Base-by-base conservation (phyloP, 192 early-diverging fungal species). In the Pilaira anomala region DNA sequence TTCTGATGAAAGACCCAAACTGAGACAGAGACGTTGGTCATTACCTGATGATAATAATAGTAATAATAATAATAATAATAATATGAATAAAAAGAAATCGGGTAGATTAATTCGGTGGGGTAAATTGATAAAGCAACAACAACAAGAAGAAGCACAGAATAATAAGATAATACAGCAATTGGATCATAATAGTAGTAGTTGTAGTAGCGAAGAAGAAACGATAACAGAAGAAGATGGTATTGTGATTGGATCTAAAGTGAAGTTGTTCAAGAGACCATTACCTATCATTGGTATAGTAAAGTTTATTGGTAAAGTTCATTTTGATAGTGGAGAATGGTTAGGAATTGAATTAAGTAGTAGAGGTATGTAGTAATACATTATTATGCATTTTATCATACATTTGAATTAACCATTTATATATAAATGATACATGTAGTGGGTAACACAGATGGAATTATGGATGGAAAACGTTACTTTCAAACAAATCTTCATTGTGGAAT, bases 401-500 rank as follows among this genome's bases (percentile, higher is more conserved):
- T 12, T 4, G 7, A 26, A 26, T 3, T 48, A 29, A 29, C 3
- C 3, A 14, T 22, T 6, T 18, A 25, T 36, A 48, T 25, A 48
- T 14, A 39, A 40, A 25, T 4, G 21, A n/a, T 50, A 29, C 11
- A 22, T 51, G 1, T 58, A 73, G 71, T 73, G 28, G 71, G 71
- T 50, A 62, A 67, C 25, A 63, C 46, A 24, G 65, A 73, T 58
- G 71, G 71, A 42, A 55, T 58, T 24, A 33, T 63, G 2, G 61
- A 73, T 29, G 65, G 65, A 0, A 50, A 62, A n/a, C 60, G 61
- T 8, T 73, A 73, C 21, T 73, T 73, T 48, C 66, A 67, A 33
- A 73, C 71, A 14, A 65, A 73, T 42, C 60, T 64, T 28, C 71
- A 73, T 19, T 53, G 71, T 52, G 71, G 65, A n/a, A 60, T 73